Evolutionary conservation across 129 eudicot genomes (phyloP), one percentile per base, ranked within the genome.

Genomic region (Tagetes patula): DNA sequence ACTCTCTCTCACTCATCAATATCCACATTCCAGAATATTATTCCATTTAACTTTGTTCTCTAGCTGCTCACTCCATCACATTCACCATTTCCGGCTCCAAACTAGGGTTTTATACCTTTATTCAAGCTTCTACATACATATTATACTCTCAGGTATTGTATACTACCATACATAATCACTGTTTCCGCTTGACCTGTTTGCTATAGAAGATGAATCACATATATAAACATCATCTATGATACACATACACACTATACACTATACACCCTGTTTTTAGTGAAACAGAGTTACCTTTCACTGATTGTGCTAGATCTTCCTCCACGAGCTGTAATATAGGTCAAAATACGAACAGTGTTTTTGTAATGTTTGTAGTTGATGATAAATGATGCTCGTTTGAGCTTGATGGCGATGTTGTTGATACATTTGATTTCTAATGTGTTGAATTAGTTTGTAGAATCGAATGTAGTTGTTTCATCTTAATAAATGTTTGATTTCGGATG

Each of bases 141-240:
- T 20, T 20, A 20, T 34, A 32, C 65, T 59, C 30, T 53, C 54
- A 71, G 76, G 76, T 71, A 45, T 45, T 20, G 34, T 65, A 14
- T 20, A 20, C 27, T 20, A 20, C 27, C 27, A 20, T 20, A 4
- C 41, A 14, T 9, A 32, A 67, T 47, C 41, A 4, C 3, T n/a
- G 49, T 33, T 67, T 46, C 58, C 47, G 58, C 32, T 31, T 45
- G 30, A 32, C 43, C 47, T 32, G 3, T 67, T 46, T 33, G 5
- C 43, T 20, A 20, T 20, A 20, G 27, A 20, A 20, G 27, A 20
- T 20, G 27, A 20, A 20, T 20, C 27, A 20, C 27, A 20, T 20
- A 20, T 20, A 20, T 20, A 20, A 20, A 20, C 27, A 20, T 20
- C 27, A 20, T 20, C 27, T 20, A 20, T 20, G 27, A 20, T 20